A percentile compares a stretch with the other conserved stretches of the same genome.
Conservation (phyloP, 2,329 filamentous ascomycete genomes). For the Coleophoma cylindrospora region DNA sequence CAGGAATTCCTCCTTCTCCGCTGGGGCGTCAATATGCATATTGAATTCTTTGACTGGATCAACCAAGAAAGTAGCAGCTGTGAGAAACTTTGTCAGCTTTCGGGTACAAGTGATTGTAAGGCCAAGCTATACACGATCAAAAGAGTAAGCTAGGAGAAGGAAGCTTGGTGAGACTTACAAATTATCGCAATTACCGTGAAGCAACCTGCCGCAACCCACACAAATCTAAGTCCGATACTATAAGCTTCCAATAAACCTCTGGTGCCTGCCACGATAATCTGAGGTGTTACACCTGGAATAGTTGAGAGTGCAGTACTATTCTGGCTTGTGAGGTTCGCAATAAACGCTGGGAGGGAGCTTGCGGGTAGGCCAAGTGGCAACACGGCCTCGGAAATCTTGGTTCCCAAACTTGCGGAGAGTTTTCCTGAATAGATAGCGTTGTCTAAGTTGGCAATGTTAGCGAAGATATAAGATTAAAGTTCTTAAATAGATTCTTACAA, state of each 20-base stretch:
- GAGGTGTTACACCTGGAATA: slow-evolving; percentile 24
- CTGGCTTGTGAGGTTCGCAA: slow-evolving; percentile 19
- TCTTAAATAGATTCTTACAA: too few species aligned
- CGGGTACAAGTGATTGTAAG: too few species aligned
- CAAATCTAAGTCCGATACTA: slow-evolving; percentile 22
- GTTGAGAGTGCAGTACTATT: slow-evolving; percentile 19
- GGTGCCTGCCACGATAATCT: slow-evolving; percentile 23
- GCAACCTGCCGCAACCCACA: slow-evolving; percentile 27
- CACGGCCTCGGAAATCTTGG: slow-evolving; percentile 26
- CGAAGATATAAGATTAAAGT: too few species aligned
- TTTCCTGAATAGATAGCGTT: slow-evolving; percentile 23
- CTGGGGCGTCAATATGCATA: slow-evolving; percentile 29
- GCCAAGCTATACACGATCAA: too few species aligned
- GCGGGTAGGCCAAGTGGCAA: slow-evolving; percentile 23
- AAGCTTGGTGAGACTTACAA: neutral
- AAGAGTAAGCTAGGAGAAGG: neutral
- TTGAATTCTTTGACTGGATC: slow-evolving; percentile 30
- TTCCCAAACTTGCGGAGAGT: slow-evolving; percentile 17
- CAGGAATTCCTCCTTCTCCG: too few species aligned
- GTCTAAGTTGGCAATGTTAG: too few species aligned
- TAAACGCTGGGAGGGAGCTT: slow-evolving; percentile 16
- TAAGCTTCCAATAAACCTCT: slow-evolving; percentile 24
- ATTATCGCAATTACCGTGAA: slow-evolving; percentile 23
- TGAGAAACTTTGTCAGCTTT: neutral
- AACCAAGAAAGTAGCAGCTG: slow-evolving; percentile 17